A percentile compares a stretch with the other conserved stretches of the same genome.
phyloP scores from a whole-genome alignment of 306 rosid genomes.

The Canavalia gladiata region DNA sequence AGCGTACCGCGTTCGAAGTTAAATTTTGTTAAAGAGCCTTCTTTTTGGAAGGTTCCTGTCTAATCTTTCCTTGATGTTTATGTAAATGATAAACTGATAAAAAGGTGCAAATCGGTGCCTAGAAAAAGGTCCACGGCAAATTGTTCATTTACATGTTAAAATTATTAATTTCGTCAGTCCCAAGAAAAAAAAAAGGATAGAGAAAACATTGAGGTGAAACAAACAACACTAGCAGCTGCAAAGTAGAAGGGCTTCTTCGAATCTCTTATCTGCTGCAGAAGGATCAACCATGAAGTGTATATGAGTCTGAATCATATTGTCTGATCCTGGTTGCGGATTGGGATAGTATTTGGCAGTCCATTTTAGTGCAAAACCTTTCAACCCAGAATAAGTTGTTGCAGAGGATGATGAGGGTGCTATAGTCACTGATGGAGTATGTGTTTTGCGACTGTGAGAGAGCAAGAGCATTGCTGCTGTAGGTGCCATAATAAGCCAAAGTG shows the following conservation, averaged over 20 bases:
- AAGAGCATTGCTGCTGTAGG: constrained; percentile 57
- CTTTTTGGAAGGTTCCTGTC: too few relatives aligned
- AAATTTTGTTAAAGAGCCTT: too few relatives aligned
- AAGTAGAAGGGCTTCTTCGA: constrained; percentile 47
- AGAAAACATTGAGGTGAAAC: background rate
- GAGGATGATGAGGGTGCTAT: background rate
- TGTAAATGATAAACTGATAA: too few relatives aligned
- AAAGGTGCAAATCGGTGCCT: too few relatives aligned
- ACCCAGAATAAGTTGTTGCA: constrained; percentile 37
- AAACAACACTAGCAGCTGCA: constrained; percentile 42
- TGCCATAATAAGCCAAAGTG: constrained; percentile 34
- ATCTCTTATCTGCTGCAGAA: constrained; percentile 4
- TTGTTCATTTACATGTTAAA: too few relatives aligned
- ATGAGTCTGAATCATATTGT: background rate
- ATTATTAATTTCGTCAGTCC: too few relatives aligned
- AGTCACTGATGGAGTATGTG: constrained; percentile 13
- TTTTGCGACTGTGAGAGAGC: constrained; percentile 39
- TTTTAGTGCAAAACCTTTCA: constrained; percentile 39
- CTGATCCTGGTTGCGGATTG: constrained; percentile 8
- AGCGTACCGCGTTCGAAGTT: too few relatives aligned
- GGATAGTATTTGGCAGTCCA: constrained; percentile 27
- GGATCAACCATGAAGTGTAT: background rate
- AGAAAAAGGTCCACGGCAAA: too few relatives aligned
- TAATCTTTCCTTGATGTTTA: too few relatives aligned
- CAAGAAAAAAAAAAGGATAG: too few relatives aligned